Percentiles rank a stretch among this genome's conserved stretches.
These are phyloP conservation scores for Suhomyces maxii DNA, from an alignment of 1,139 yeast species.

Conservation along the genomic window DNA sequence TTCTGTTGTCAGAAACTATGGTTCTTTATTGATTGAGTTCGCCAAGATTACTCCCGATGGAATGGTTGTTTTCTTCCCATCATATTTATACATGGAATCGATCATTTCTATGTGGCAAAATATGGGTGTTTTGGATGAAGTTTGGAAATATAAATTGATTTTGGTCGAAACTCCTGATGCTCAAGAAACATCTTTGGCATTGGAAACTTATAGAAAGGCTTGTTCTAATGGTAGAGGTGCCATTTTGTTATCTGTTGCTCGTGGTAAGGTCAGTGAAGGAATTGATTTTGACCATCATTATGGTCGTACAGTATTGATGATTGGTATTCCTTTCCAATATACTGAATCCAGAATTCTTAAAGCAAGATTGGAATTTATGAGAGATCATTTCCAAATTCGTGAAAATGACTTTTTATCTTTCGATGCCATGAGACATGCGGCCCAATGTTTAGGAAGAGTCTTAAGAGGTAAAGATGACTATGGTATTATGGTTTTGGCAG, in stretches of 20 bases:
- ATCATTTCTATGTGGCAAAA: conserved; percentile 98
- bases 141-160: conserved; percentile 94
- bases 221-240: conserved; percentile 99
- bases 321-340: conserved; percentile 98
- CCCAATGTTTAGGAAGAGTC: conserved; percentile 96
- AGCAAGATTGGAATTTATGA: conserved; percentile 87
- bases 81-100: conserved; percentile 95
- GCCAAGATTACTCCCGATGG: conserved; percentile 98
- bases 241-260: conserved; percentile 90
- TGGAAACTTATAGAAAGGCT: conserved; percentile 94
- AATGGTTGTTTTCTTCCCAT: conserved; percentile 95
- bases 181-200: conserved; percentile 92
- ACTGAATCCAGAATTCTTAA: conserved; percentile 94
- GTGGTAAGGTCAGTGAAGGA: conserved; percentile 98
- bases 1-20: conserved; percentile 94
- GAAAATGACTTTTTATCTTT: conserved; percentile 94
- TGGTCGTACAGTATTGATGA: conserved; percentile 96
- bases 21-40: conserved; percentile 86
- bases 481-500: conserved; percentile 98
- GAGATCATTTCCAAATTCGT: conserved; percentile 89
- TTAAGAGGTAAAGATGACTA: conserved; percentile 97
- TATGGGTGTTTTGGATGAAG: conserved; percentile 97
- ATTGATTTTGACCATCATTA: conserved; percentile 98
- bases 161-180: conserved; percentile 99
- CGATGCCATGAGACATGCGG: conserved; percentile 99